Base-by-base conservation (phyloP, 306 rosid genomes). In the Cicer bijugum region DNA sequence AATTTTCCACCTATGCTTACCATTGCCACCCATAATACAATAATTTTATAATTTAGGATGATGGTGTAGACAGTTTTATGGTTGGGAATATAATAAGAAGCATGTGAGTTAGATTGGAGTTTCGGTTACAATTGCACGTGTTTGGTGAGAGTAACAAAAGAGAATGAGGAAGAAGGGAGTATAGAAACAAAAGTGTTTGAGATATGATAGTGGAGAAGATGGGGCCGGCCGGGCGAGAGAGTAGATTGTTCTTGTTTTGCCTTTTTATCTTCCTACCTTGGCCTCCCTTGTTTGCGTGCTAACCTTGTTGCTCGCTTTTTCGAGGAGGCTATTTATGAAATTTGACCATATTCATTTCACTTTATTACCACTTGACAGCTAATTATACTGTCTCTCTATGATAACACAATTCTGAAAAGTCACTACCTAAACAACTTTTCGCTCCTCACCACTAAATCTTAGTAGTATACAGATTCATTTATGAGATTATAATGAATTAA, bases 1-100 rank as follows among this genome's bases (percentile, higher is more conserved):
- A 63, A 91, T 70, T 79, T 76, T 87, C 97, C 97, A 91, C 73
- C 88, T 75, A 82, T 80, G 94, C 35, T 85, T 91, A 1, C 92
- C 97, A 52, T 84, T 91, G 15, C 96, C 93, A 44, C 93, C 93
- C 96, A 84, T 75, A 6, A 58, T 17, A 17, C 17, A 17, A 17
- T 23, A 23, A 23, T 23, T 23, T 23, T 23, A 6, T 23, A 55
- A 23, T 57, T 71, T 65, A 46, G 3, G 37, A 42, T n/a, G 35
- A 9, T 40, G 14, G 1, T 7, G 47, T 62, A 38, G 68, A 55
- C 11, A 9, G 12, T 6, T 33, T 59, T 17, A 17, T 42, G 10
- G 33, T 45, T 50, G 10, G 59, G 60, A 23, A 3, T 45, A 14
- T 38, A 61, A 20, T 66, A 44, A 44, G 3, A 28, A 67, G 45